These are phyloP conservation scores for Strigomonas oncopelti DNA, from an alignment of 208 protist species.

Conservation along the genomic window DNA sequence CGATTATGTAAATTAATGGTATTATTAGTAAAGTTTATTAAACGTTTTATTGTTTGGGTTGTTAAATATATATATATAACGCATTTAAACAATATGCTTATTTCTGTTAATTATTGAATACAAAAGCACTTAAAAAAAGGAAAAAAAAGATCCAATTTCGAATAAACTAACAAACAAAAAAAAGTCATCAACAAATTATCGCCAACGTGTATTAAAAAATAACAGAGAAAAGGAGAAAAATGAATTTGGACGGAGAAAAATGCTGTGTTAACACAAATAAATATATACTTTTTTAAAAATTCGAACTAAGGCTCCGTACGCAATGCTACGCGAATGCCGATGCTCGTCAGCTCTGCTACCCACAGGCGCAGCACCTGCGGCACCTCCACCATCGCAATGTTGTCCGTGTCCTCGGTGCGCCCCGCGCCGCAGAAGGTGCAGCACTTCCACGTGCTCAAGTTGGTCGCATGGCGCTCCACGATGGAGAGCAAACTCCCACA, in stretches of 20 bases:
- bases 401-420: conserved; percentile 68
- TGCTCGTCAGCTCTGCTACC: conserved; percentile 84
- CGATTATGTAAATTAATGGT: background rate
- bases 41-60: background rate
- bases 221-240: conserved; percentile 8
- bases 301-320: conserved; percentile 15
- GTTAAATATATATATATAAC: no score
- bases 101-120: conserved; percentile 13
- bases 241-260: background rate
- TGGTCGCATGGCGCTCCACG: conserved; percentile 81
- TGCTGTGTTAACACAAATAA: background rate
- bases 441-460: conserved; percentile 82
- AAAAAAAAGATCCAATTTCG: background rate
- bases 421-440: conserved; percentile 86
- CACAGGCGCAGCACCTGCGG: conserved; percentile 88
- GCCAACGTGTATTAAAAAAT: background rate
- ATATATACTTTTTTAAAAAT: background rate
- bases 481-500: conserved; percentile 84
- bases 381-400: conserved; percentile 86
- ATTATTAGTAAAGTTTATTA: background rate
- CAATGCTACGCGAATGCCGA: conserved; percentile 78
- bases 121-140: conserved; percentile 5
- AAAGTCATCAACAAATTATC: conserved; percentile 4
- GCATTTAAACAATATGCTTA: background rate
- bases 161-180: background rate